phyloP scores from a whole-genome alignment of 2,329 filamentous ascomycete genomes.

The Botrytis aclada region DNA sequence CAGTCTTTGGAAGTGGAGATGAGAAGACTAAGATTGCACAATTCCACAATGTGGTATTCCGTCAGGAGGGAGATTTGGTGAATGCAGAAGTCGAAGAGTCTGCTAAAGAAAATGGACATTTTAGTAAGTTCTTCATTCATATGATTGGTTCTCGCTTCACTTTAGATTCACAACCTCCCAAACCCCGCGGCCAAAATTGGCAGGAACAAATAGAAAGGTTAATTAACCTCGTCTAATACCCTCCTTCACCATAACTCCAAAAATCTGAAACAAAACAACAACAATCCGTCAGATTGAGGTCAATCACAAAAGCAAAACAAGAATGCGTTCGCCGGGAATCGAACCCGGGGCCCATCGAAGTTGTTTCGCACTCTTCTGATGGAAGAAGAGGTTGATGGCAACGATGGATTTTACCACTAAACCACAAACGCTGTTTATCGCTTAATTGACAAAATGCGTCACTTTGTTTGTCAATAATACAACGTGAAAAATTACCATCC shows the following conservation, averaged over 20 bases:
- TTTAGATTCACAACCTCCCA: not conserved
- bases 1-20: conserved; percentile 55
- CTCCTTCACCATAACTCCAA: not conserved
- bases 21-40: conserved; percentile 55
- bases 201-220: not conserved
- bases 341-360: conserved; percentile 36
- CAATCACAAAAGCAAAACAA: conserved; percentile 14
- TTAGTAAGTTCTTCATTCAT: conserved; percentile 39
- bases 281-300: not conserved
- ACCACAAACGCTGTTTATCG: conserved; percentile 19
- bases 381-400: conserved; percentile 1
- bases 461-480: not conserved
- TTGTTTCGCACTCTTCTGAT: not conserved
- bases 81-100: conserved; percentile 65
- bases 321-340: conserved; percentile 35
- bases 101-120: conserved; percentile 52
- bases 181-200: not conserved
- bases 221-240: not conserved
- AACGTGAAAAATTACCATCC: not conserved
- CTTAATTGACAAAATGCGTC: no score
- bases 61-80: conserved; percentile 72
- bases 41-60: conserved; percentile 89
- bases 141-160: not conserved
- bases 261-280: no score
- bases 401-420: conserved; percentile 23